Conservation (phyloP, 768 basidiomycete species). For the Boletus bicolor region DNA sequence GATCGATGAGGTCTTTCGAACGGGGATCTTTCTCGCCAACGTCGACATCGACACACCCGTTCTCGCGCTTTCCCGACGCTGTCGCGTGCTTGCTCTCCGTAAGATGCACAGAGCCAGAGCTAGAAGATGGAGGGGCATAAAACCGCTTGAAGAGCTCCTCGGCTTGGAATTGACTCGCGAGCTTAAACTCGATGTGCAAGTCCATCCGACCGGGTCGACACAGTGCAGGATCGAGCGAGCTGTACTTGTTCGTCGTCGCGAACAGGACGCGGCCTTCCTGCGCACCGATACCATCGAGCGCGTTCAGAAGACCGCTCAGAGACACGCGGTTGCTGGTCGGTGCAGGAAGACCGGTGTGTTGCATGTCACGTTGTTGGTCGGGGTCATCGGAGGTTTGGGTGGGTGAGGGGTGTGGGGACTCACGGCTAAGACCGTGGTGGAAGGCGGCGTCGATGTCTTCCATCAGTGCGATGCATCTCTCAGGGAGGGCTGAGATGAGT, state of each 20-base stretch:
- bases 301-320: slow-evolving; percentile 72
- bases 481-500: slow-evolving; percentile 62
- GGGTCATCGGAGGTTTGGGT: not conserved
- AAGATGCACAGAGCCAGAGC: not conserved
- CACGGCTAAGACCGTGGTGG: slow-evolving; percentile 39
- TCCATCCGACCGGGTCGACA: slow-evolving; percentile 81
- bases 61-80: not conserved
- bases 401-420: slow-evolving; percentile 4
- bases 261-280: slow-evolving; percentile 81
- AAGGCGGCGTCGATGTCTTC: slow-evolving; percentile 86
- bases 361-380: slow-evolving; percentile 17
- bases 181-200: slow-evolving; percentile 70
- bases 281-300: slow-evolving; percentile 76
- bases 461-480: slow-evolving; percentile 72
- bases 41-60: not conserved
- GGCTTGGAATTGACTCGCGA: slow-evolving; percentile 69
- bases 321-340: slow-evolving; percentile 42
- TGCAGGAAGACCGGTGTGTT: not conserved
- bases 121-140: slow-evolving; percentile 44
- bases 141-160: slow-evolving; percentile 64
- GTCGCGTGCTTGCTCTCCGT: not conserved
- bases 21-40: not conserved
- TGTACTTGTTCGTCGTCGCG: slow-evolving; percentile 75
- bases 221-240: slow-evolving; percentile 67
- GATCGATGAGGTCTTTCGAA: slow-evolving; percentile 19